Base-by-base conservation (phyloP, 2,329 filamentous ascomycete species). In the Neonectria sp. region DNA sequence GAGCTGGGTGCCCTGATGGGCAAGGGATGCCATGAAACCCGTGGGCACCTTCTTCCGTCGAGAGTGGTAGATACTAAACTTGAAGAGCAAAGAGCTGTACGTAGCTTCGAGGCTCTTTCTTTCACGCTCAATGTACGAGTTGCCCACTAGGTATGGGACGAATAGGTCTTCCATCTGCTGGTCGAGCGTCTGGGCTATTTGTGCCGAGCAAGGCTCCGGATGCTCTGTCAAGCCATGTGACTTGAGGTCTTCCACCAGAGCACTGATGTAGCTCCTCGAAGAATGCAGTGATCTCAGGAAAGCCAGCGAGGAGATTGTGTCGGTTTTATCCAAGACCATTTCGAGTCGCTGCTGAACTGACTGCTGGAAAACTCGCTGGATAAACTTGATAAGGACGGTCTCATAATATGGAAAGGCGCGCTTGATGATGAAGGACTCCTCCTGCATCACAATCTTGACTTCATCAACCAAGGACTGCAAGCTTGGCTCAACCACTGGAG, bases 371-470 rank as follows among this genome's bases (percentile, higher is more conserved):
- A 99, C 92, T 72, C 96, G 89, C 81, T 99, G 96, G 58, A 99
- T 88, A 75, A 99, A 99, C 75, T 95, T 95, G 71, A 91, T 91
- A 57, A 99, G 84, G 1, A 99, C 96, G 67, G 95, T 95, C 75
- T 99, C 96, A 74, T 97, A 95, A 79, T 95, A 98, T 0, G 96
- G 96, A 77, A 99, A 99, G 0, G 96, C 95, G 58, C 95, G 90
- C 80, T 96, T 97, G 79, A 99, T 98, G 79, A 98, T 97, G 72
- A 94, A 93, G 11, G 95, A 98, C 78, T 99, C 96, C 76, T 98
- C 95, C 79, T 98, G 95, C 81, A 98, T 95, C 52, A 98, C 94
- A 52, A 98, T 92, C 80, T 93, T 94, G 75, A 98, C 95, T 80
- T 99, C 96, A 74, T 98, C 95, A 37, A 98, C 87, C 29, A 99